phyloP scores from a whole-genome alignment of 495 filamentous ascomycete genomes.

The Cercophora scortea region DNA sequence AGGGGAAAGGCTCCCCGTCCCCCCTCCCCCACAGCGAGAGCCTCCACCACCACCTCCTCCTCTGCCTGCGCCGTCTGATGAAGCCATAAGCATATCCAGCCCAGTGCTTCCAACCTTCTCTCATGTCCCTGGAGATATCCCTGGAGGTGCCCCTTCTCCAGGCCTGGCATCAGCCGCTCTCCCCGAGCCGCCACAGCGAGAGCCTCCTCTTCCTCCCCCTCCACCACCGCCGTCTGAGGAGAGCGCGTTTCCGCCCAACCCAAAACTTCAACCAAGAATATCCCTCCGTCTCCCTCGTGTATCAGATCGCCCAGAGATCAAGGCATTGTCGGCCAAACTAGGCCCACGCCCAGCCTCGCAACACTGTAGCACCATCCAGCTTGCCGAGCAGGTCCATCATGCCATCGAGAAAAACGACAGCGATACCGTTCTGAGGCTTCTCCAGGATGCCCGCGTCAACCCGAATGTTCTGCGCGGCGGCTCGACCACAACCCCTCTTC shows the following conservation, averaged over 20 bases:
- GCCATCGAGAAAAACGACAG: conserved; percentile 11
- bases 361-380: background rate
- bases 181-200: no score
- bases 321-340: background rate
- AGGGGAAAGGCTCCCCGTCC: no score
- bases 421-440: conserved; percentile 3
- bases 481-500: conserved; percentile 5
- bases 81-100: no score
- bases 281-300: background rate
- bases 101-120: no score
- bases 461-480: conserved; percentile 5
- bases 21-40: no score
- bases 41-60: no score
- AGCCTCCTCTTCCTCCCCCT: background rate
- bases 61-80: no score
- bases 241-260: background rate
- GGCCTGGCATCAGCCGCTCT: no score
- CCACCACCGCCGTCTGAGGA: background rate
- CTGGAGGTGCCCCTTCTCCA: no score
- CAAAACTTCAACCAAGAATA: background rate
- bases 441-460: conserved; percentile 1
- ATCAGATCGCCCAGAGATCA: conserved; percentile 5
- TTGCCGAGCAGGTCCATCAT: conserved; percentile 10
- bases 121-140: no score
- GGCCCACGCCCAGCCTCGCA: background rate